Evolutionary conservation across 192 early-diverging fungal genomes (phyloP), one percentile per base, ranked within the genome.

Genomic region (Nowakowskiella sp.): DNA sequence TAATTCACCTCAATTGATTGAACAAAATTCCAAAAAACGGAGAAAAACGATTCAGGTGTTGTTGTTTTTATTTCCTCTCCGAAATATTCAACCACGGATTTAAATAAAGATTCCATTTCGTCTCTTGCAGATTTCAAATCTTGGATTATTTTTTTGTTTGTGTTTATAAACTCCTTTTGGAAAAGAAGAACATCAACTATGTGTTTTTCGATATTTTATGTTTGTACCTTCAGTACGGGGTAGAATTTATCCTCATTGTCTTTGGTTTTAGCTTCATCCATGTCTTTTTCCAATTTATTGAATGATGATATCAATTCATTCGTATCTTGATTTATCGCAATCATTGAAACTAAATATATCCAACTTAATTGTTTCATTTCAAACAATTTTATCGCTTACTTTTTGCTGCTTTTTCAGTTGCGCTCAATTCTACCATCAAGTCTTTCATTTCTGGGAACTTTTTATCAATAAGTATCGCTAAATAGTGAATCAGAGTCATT

Each of bases 31-130:
- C 49, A 32, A 44, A 77, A 77, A 5, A 64, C 61, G 16, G 69
- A 65, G 56, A 77, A 77, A 34, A 77, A 77, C 46, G 66, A 68
- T 63, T 77, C 75, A 1, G 75, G 73, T 1, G 73, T 76, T 22
- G 47, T 63, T 7, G 50, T 68, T 42, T 77, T 77, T 3, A 63
- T 57, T 31, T 77, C 75, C 49, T 77, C 75, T 13, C 71, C 71
- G 34, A 67, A 77, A 3, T 69, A 47, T 3, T 55, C 19, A 4
- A 72, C 60, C 5, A 52, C 57, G 1, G 22, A 16, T 44, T 65
- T 65, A 46, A 65, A 65, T 4, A 9, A 7, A n/a, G 31, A 30
- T 42, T 67, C 64, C 57, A 66, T 66, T 29, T 67, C 57, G 7
- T 25, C 19, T 30, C 51, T 70, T 4, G 42, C 25, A 1, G 16